phyloP scores from a whole-genome alignment of 192 early-diverging fungal species.

The Rhizophagus sp. region DNA sequence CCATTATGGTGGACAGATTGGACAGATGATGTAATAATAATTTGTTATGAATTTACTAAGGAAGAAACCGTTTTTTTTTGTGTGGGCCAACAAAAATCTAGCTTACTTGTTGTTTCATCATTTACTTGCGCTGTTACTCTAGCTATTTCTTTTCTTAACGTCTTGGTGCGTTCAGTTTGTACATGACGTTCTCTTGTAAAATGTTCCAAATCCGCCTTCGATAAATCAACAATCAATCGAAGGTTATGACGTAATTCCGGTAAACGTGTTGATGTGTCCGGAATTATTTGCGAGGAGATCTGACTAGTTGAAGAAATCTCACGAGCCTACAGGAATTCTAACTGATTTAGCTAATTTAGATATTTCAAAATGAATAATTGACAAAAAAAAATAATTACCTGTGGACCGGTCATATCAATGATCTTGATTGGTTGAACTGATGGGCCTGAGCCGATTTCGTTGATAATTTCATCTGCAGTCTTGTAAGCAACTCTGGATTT shows the following conservation, averaged over 20 bases:
- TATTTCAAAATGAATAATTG: too few relatives aligned
- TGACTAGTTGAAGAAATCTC: slow-evolving; percentile 51
- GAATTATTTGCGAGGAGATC: slow-evolving; percentile 48
- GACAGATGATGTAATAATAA: too few relatives aligned
- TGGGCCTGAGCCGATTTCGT: slow-evolving; percentile 47
- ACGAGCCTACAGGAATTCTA: slow-evolving; percentile 33
- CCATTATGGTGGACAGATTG: too few relatives aligned
- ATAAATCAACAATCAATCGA: slow-evolving; percentile 69
- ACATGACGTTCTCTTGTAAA: slow-evolving; percentile 56
- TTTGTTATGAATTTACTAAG: too few relatives aligned
- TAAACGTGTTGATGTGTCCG: slow-evolving; percentile 57
- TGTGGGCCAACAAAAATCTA: not conserved
- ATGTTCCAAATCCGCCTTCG: slow-evolving; percentile 68
- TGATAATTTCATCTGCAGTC: slow-evolving; percentile 73
- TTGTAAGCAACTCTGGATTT: slow-evolving; percentile 63
- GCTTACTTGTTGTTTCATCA: slow-evolving; percentile 39
- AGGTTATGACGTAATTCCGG: slow-evolving; percentile 81
- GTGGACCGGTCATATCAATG: slow-evolving; percentile 81
- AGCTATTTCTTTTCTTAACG: slow-evolving; percentile 44
- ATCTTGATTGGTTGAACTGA: slow-evolving; percentile 64
- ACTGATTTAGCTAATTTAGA: not conserved
- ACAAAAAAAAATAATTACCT: slow-evolving; percentile 39
- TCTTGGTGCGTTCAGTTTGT: slow-evolving; percentile 43
- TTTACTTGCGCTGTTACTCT: slow-evolving; percentile 37
- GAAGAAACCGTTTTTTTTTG: too few relatives aligned